These are phyloP conservation scores for Colletotrichum lini DNA, from an alignment of 2,329 filamentous ascomycete genomes.

Conservation along the genomic window DNA sequence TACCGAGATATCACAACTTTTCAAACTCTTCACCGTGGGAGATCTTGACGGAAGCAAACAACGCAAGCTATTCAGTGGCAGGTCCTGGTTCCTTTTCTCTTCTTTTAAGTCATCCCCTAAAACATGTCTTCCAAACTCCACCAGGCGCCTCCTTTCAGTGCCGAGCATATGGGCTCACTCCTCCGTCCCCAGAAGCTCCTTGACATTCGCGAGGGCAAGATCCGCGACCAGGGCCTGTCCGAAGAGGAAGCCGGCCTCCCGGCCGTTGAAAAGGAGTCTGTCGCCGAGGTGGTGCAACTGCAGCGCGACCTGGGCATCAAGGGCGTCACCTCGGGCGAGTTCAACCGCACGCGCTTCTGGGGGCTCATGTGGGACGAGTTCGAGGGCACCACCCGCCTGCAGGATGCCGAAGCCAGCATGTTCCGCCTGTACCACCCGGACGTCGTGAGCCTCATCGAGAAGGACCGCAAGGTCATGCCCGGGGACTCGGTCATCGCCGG, in stretches of 20 bases:
- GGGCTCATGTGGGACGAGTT: conserved; percentile 69
- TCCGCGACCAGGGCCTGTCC: conserved; percentile 64
- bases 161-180: conserved; percentile 82
- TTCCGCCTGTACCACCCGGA: conserved; percentile 70
- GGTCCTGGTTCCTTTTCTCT: fast-evolving
- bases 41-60: neutral
- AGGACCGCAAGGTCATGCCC: conserved; percentile 68
- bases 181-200: conserved; percentile 73
- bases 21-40: conserved; percentile 9
- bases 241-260: conserved; percentile 68
- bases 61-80: no score
- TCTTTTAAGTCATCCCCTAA: no score
- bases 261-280: conserved; percentile 74
- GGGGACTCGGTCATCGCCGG: conserved; percentile 69
- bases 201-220: conserved; percentile 67
- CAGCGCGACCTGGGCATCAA: conserved; percentile 78
- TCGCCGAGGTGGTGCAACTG: conserved; percentile 76
- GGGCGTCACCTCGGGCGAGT: conserved; percentile 81
- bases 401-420: conserved; percentile 65
- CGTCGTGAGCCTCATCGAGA: conserved; percentile 67
- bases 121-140: conserved; percentile 36
- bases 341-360: conserved; percentile 65
- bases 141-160: conserved; percentile 73
- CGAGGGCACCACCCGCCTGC: conserved; percentile 62
- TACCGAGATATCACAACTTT: conserved; percentile 6